Base-by-base conservation (phyloP, 2,329 filamentous ascomycete species). In the Magnaporthiopsis rhizophila region DNA sequence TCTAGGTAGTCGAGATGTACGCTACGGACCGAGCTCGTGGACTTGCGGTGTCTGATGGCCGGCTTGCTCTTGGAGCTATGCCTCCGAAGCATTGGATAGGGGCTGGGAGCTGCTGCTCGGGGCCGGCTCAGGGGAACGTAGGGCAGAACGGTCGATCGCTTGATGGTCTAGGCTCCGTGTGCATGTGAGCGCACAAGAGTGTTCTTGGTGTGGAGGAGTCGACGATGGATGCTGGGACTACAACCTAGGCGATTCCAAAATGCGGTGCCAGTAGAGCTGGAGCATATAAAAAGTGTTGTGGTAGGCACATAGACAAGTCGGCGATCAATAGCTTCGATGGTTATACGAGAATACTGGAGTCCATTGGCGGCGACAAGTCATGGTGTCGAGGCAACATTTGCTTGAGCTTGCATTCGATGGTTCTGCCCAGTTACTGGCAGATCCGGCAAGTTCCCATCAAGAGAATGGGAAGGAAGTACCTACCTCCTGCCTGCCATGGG, bases 41-140 rank as follows among this genome's bases (percentile, higher is more conserved):
- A 86, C 70, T 83, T 86, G 71, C 80, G 82, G 68, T 79, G 80
- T 68, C 75, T 73, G 30, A 85, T 75, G 70, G 72, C 77, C 70
- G 69, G 74, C 68, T 71, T 79, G 68, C 72, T 75, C 70, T 76
- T 81, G 66, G 74, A 75, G 69, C 79, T 84, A 65, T 80, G 83
- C 50, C 78, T 77, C 66, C 78, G 79, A 63, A 82, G 75, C 83
- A 85, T 85, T 62, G 61, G 50, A 26, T 3, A 53, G 21, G n/a
- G 8, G n/a, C 45, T 4, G 45, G 15, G 6, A 18, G 15, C 15
- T 15, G 13, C 11, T 45, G 38, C 15, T 18, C 6, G 15, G 15
- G 15, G 18, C 15, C 18, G 45, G 45, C 21, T 53, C 21, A n/a
- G 45, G 45, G 6, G 21, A 11, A 8, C 2, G 21, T 9, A 9